Conservation (phyloP, 441 rosid genomes). For the Erodium moschatum region DNA sequence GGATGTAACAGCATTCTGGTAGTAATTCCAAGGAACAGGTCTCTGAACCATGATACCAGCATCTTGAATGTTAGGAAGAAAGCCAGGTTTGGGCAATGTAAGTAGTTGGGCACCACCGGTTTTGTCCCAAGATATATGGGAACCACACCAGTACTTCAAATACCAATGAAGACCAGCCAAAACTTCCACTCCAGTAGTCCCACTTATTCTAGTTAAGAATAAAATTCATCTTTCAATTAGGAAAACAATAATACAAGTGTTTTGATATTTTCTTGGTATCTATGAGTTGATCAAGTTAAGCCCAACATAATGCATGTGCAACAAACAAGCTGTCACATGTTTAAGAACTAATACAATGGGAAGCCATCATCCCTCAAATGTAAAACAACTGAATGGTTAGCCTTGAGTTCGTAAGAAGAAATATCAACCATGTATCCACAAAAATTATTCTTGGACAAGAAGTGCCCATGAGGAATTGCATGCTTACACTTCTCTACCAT, state of each 20-base stretch:
- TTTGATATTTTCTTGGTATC: conserved; percentile 4
- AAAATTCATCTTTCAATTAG: conserved; percentile 12
- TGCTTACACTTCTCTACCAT: too few relatives aligned
- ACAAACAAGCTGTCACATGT: neutral
- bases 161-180: conserved; percentile 67
- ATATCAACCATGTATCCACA: too few relatives aligned
- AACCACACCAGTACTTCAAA: conserved; percentile 51
- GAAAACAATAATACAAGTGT: neutral
- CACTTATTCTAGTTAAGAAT: conserved; percentile 40
- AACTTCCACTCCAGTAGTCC: conserved; percentile 56
- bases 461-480: too few relatives aligned
- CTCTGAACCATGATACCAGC: conserved; percentile 39
- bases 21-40: conserved; percentile 64
- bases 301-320: neutral
- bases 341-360: neutral
- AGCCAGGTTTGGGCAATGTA: conserved; percentile 40
- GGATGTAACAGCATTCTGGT: conserved; percentile 72
- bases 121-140: conserved; percentile 64
- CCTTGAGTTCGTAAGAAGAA: neutral
- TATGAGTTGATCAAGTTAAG: neutral
- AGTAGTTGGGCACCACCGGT: conserved; percentile 54
- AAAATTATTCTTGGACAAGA: too few relatives aligned
- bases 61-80: conserved; percentile 47
- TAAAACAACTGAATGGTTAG: neutral
- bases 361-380: too few relatives aligned